Percentiles rank a stretch among this genome's conserved stretches.
phyloP scores from a whole-genome alignment of 352 stramenopile genomes.

The Globisporangium cystogenes region DNA sequence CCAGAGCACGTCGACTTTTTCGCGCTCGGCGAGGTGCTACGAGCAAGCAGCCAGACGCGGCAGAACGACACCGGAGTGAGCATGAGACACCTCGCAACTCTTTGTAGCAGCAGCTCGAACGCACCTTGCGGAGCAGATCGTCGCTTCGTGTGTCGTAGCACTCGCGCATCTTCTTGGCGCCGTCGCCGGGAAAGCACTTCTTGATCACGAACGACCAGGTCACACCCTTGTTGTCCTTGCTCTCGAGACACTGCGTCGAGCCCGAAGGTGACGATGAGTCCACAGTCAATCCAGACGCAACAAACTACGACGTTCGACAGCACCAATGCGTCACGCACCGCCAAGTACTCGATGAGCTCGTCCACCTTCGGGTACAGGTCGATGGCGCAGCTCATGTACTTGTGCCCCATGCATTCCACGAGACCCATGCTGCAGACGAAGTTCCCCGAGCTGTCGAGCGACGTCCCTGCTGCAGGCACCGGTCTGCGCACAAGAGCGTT shows the following conservation, averaged over 20 bases:
- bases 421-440: constrained; percentile 66
- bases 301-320: neutral
- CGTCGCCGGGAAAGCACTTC: constrained; percentile 54
- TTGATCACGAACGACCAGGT: constrained; percentile 60
- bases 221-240: constrained; percentile 66
- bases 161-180: constrained; percentile 40
- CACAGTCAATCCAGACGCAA: constrained; percentile 5
- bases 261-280: constrained; percentile 1
- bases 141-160: constrained; percentile 63
- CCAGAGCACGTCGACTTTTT: constrained; percentile 51
- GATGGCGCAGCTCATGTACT: constrained; percentile 73
- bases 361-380: constrained; percentile 58
- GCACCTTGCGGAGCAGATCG: constrained; percentile 48
- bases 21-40: constrained; percentile 45
- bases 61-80: neutral
- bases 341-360: constrained; percentile 55
- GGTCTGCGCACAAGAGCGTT: constrained; percentile 17
- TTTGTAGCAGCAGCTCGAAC: neutral
- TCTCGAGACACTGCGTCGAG: constrained; percentile 52
- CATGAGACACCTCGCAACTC: neutral
- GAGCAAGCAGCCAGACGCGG: constrained; percentile 2
- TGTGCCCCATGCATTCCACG: constrained; percentile 71
- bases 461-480: constrained; percentile 68
- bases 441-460: constrained; percentile 40
- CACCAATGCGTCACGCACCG: constrained; percentile 23